Evolutionary conservation across 140 eudicot species (phyloP).

Genomic region (Stevia rebaudiana): DNA sequence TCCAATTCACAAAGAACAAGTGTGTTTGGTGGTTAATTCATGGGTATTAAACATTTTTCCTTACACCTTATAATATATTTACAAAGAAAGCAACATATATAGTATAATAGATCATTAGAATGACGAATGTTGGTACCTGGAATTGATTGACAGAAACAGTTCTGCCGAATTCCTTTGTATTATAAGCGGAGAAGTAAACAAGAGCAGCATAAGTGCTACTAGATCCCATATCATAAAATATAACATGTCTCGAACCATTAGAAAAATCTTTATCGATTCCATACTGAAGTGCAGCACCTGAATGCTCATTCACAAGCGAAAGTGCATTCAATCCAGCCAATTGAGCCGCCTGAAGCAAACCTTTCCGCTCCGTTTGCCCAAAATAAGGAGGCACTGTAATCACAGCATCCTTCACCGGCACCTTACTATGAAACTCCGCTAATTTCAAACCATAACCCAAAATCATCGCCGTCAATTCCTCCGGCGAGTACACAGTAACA

Average conservation of each 20-base stretch:
- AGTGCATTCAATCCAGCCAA: slow-evolving; percentile 87
- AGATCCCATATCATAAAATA: slow-evolving; percentile 96
- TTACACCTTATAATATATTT: not conserved
- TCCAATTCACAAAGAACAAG: slow-evolving; percentile 2
- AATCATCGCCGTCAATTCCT: slow-evolving; percentile 79
- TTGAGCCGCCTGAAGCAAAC: slow-evolving; percentile 70
- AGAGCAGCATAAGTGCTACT: slow-evolving; percentile 92
- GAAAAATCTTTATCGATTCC: slow-evolving; percentile 96
- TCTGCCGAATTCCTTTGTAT: slow-evolving; percentile 84
- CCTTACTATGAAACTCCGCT: slow-evolving; percentile 79
- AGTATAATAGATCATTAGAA: not conserved
- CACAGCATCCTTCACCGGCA: slow-evolving; percentile 70
- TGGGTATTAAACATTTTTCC: not conserved
- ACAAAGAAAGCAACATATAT: slow-evolving; percentile 15
- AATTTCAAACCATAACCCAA: slow-evolving; percentile 52
- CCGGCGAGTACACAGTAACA: slow-evolving; percentile 53
- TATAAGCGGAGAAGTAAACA: slow-evolving; percentile 87
- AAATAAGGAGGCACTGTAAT: slow-evolving; percentile 87
- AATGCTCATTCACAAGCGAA: slow-evolving; percentile 79
- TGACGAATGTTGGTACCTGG: slow-evolving; percentile 47
- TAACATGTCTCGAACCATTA: slow-evolving; percentile 72
- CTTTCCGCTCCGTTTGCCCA: slow-evolving; percentile 85
- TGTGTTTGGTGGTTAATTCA: not conserved
- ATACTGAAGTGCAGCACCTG: slow-evolving; percentile 95
- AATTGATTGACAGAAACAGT: slow-evolving; percentile 77